Conservation (phyloP, 2,329 filamentous ascomycete species). For the Huntiella bhutanensis region DNA sequence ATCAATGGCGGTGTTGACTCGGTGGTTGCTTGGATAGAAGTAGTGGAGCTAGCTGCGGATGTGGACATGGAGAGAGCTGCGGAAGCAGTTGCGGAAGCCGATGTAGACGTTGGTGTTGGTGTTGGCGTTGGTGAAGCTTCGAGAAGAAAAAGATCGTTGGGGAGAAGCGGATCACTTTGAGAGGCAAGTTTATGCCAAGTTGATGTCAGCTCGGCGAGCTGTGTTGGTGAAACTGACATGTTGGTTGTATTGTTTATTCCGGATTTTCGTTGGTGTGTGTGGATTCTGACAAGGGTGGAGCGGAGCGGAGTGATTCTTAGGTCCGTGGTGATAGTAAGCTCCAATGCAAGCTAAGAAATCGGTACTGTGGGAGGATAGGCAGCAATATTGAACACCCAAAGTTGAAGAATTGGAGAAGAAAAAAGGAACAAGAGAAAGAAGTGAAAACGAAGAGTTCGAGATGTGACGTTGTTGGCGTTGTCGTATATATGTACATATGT, state of each 20-base stretch:
- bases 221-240: neutral
- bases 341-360: neutral
- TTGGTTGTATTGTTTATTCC: neutral
- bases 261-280: neutral
- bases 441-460: neutral
- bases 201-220: constrained; percentile 7
- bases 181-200: constrained; percentile 7
- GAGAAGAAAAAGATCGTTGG: constrained; percentile 3
- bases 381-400: too few species aligned
- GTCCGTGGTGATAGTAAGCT: too few species aligned
- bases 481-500: neutral
- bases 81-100: neutral
- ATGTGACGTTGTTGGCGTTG: neutral
- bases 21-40: too few species aligned
- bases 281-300: too few species aligned
- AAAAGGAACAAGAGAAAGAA: neutral
- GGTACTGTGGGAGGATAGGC: neutral
- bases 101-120: neutral
- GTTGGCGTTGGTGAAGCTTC: neutral
- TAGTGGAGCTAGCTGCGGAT: too few species aligned
- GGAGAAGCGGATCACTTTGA: neutral
- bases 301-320: too few species aligned
- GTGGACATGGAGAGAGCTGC: neutral
- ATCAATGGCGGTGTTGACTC: too few species aligned
- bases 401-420: neutral